Percentiles rank a stretch among this genome's conserved stretches.
Evolutionary conservation across 139 green algal species (phyloP).

Genomic region (Tetradesmus obliquus): DNA sequence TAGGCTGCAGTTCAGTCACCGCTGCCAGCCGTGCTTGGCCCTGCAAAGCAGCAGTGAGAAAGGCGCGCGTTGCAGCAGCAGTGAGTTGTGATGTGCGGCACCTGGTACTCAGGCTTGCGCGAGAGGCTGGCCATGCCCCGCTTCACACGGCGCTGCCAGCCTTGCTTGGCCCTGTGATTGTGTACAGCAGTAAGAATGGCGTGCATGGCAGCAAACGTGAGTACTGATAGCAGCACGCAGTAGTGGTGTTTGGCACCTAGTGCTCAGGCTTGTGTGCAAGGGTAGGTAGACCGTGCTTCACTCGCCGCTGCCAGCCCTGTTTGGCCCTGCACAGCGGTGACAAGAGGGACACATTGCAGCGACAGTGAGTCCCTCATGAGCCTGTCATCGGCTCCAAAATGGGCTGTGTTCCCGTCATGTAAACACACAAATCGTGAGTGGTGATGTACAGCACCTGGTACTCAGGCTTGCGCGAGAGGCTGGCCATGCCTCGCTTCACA

Average conservation of each 20-base stretch:
- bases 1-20: too few relatives aligned
- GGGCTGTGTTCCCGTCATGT: too few relatives aligned
- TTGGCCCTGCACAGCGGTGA: not conserved
- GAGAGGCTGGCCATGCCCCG: slow-evolving; percentile 22
- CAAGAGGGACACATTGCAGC: not conserved
- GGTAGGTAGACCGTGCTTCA: slow-evolving; percentile 27
- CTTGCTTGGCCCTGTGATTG: not conserved
- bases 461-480: not conserved
- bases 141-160: slow-evolving; percentile 31
- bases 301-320: slow-evolving; percentile 4
- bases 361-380: not conserved
- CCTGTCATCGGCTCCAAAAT: too few relatives aligned
- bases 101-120: slow-evolving; percentile 5
- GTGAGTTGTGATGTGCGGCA: slow-evolving; percentile 10
- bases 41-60: too few relatives aligned
- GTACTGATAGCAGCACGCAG: too few relatives aligned
- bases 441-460: slow-evolving; percentile 28
- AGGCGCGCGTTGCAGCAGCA: too few relatives aligned
- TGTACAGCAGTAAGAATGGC: too few relatives aligned
- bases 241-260: too few relatives aligned
- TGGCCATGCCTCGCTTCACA: slow-evolving; percentile 36
- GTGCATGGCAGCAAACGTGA: too few relatives aligned
- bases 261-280: not conserved
- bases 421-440: not conserved
- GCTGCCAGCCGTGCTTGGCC: too few relatives aligned